A percentile compares a stretch with the other conserved stretches of the same genome.
Conservation (phyloP, 2,329 filamentous ascomycete genomes). For the Lachnellula willkommii region DNA sequence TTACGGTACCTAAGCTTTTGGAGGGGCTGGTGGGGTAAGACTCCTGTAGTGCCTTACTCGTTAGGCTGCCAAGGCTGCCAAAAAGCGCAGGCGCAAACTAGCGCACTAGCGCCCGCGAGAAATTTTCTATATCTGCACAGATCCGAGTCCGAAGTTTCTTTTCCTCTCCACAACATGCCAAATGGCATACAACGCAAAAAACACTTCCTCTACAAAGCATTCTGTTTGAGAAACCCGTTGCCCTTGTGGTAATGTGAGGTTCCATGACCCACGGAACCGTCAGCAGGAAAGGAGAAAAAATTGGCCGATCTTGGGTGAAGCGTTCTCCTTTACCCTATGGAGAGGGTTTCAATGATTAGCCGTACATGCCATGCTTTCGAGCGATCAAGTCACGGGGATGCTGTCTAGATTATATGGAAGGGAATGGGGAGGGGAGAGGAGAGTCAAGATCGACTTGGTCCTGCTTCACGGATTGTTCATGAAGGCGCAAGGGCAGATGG, state of each 20-base stretch:
- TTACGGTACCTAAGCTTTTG: background rate
- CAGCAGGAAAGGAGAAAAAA: constrained; percentile 29
- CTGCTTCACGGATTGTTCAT: background rate
- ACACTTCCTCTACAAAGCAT: constrained; percentile 28
- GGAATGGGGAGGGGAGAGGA: background rate
- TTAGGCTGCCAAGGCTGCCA: too few species aligned
- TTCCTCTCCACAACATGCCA: constrained; percentile 8
- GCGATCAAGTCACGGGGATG: background rate
- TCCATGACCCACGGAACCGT: constrained; percentile 31
- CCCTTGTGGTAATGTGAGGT: constrained; percentile 26
- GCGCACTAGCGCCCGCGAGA: constrained; percentile 1
- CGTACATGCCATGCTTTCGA: constrained; percentile 25
- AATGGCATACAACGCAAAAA: constrained; percentile 22
- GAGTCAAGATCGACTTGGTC: background rate
- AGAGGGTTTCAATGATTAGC: constrained; percentile 31
- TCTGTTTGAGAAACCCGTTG: constrained; percentile 29
- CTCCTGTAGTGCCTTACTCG: too few species aligned
- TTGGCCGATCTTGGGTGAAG: constrained; percentile 31
- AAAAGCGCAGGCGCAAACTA: background rate
- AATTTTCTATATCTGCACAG: constrained; percentile 5
- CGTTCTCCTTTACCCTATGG: constrained; percentile 24
- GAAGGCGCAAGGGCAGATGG: too few species aligned
- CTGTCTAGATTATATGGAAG: background rate
- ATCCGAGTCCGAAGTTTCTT: background rate
- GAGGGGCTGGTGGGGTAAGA: constrained; percentile 1